Evolutionary conservation across 164 flowering plant genomes (phyloP).

Genomic region (Amborella trichopoda): DNA sequence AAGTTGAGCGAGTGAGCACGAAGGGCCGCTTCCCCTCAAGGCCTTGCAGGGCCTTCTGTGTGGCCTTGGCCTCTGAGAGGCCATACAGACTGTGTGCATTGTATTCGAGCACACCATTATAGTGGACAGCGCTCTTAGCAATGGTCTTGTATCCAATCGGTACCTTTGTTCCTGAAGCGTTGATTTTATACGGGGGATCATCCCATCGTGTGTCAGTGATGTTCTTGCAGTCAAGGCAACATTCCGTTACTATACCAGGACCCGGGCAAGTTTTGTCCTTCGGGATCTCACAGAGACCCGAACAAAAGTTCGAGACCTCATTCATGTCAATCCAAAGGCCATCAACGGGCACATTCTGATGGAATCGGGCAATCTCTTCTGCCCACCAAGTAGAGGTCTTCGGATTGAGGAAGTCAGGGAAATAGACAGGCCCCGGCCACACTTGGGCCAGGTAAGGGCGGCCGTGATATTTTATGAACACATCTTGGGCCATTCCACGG

Average conservation of each 20-base stretch:
- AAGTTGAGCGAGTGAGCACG: slow-evolving; percentile 55
- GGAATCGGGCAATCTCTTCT: slow-evolving; percentile 54
- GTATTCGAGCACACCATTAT: slow-evolving; percentile 53
- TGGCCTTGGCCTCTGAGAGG: slow-evolving; percentile 46
- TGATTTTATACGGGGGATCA: slow-evolving; percentile 77
- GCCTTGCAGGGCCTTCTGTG: slow-evolving; percentile 43
- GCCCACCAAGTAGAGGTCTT: slow-evolving; percentile 57
- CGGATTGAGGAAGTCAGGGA: slow-evolving; percentile 74
- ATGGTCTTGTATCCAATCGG: slow-evolving; percentile 60
- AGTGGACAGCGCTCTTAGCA: slow-evolving; percentile 58
- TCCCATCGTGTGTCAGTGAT: slow-evolving; percentile 53
- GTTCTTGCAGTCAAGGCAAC: slow-evolving; percentile 65
- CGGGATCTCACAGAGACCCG: slow-evolving; percentile 42
- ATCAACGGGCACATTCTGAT: slow-evolving; percentile 57
- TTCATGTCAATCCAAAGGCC: slow-evolving; percentile 92
- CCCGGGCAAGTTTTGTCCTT: slow-evolving; percentile 34
- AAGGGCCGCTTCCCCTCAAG: slow-evolving; percentile 56
- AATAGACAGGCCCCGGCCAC: slow-evolving; percentile 75
- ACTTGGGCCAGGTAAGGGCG: slow-evolving; percentile 59
- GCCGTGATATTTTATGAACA: slow-evolving; percentile 54
- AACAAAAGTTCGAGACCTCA: slow-evolving; percentile 62
- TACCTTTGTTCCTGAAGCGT: slow-evolving; percentile 37
- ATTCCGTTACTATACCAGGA: slow-evolving; percentile 52
- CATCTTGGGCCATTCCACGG: slow-evolving; percentile 45
- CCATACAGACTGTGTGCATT: slow-evolving; percentile 76